phyloP scores from a whole-genome alignment of 306 rosid genomes.

The Vigna reflexopilosa region DNA sequence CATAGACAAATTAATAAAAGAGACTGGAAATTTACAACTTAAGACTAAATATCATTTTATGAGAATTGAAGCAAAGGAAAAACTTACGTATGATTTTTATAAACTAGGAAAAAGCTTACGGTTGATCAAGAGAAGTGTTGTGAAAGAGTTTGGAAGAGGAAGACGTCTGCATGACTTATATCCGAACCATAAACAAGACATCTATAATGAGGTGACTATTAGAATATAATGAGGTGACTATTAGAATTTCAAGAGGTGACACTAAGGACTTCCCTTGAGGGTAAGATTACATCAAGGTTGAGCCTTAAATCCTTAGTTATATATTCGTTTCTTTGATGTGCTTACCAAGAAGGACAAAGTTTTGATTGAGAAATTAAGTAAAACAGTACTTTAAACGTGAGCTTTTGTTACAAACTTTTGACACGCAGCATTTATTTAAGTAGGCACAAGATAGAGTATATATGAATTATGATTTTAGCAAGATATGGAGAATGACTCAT shows the following conservation, averaged over 20 bases:
- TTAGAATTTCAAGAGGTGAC: neutral
- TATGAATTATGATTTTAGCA: neutral
- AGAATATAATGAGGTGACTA: too few species aligned
- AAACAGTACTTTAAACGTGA: neutral
- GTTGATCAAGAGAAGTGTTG: neutral
- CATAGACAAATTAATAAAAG: neutral
- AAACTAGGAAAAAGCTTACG: too few species aligned
- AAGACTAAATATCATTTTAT: neutral
- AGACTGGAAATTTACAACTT: neutral
- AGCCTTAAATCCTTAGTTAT: neutral
- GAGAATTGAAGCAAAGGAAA: neutral
- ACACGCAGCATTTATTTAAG: neutral
- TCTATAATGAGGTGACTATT: neutral
- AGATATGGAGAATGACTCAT: neutral
- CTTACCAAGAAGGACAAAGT: neutral
- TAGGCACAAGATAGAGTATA: neutral
- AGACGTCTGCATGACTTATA: neutral
- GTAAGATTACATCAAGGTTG: neutral
- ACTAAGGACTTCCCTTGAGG: neutral
- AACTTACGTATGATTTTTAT: neutral
- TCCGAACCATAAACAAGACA: neutral
- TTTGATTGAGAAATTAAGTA: neutral
- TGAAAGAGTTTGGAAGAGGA: neutral
- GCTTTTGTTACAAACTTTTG: neutral
- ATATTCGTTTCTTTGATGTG: neutral